Evolutionary conservation across 768 basidiomycete genomes (phyloP).

Genomic region (Mycena rosella): DNA sequence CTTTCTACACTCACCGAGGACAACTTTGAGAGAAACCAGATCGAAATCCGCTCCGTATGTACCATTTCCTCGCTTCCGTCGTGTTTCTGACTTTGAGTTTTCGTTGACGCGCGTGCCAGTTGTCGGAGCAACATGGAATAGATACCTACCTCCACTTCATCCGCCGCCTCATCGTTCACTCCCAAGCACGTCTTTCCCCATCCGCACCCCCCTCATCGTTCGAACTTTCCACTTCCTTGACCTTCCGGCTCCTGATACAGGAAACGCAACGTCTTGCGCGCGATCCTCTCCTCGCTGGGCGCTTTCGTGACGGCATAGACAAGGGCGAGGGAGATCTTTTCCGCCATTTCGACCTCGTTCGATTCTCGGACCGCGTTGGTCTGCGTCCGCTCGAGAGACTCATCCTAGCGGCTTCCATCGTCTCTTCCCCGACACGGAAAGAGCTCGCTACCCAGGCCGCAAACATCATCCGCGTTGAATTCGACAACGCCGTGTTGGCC

Average conservation of each 20-base stretch:
- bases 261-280: slow-evolving; percentile 91
- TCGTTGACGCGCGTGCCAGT: slow-evolving; percentile 61
- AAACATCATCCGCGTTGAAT: slow-evolving; percentile 79
- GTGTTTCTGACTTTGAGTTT: slow-evolving; percentile 24
- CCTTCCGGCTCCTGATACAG: slow-evolving; percentile 88
- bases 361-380: slow-evolving; percentile 86
- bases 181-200: slow-evolving; percentile 76
- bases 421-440: slow-evolving; percentile 68
- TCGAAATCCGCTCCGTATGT: slow-evolving; percentile 95
- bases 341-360: slow-evolving; percentile 84
- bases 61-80: slow-evolving; percentile 29
- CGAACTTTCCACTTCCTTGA: slow-evolving; percentile 82
- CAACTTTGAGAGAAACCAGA: slow-evolving; percentile 93
- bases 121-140: slow-evolving; percentile 96
- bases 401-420: slow-evolving; percentile 80
- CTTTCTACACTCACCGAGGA: slow-evolving; percentile 97
- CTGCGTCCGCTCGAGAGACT: slow-evolving; percentile 84
- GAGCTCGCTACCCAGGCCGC: slow-evolving; percentile 75
- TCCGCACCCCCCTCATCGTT: slow-evolving; percentile 72
- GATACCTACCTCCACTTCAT: slow-evolving; percentile 99
- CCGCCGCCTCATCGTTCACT: slow-evolving; percentile 92
- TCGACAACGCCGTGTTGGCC: slow-evolving; percentile 81
- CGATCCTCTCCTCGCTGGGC: slow-evolving; percentile 90
- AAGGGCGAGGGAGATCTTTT: slow-evolving; percentile 89
- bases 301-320: slow-evolving; percentile 91